Percentiles rank a stretch among this genome's conserved stretches.
Evolutionary conservation across 139 green algal genomes (phyloP).

Genomic region (Tetradesmus lagerheimii): DNA sequence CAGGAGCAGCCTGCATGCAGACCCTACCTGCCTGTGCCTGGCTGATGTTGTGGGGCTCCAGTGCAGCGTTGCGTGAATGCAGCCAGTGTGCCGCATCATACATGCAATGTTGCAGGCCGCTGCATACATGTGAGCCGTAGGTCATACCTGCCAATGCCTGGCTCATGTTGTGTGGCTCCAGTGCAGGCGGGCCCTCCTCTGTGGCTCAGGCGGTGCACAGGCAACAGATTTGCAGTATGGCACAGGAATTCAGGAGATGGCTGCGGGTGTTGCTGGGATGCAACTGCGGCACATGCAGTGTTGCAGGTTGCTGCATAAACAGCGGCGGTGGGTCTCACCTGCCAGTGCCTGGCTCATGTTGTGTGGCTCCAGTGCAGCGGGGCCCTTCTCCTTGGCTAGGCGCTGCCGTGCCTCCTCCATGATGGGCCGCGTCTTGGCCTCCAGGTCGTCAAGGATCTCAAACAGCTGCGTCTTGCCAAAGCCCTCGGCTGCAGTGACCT

Average conservation of each 20-base stretch:
- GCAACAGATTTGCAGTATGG: no score
- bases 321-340: constrained; percentile 59
- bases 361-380: constrained; percentile 71
- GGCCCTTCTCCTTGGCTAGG: constrained; percentile 74
- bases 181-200: constrained; percentile 72
- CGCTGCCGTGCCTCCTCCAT: constrained; percentile 64
- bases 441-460: constrained; percentile 81
- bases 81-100: no score
- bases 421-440: constrained; percentile 73
- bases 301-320: no score
- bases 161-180: constrained; percentile 81
- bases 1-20: constrained; percentile 55
- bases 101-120: no score
- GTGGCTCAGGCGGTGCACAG: constrained; percentile 59
- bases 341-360: constrained; percentile 79
- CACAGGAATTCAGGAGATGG: no score
- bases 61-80: no score
- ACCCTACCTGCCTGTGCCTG: constrained; percentile 78
- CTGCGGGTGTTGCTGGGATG: no score
- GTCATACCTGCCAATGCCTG: no score
- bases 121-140: background rate
- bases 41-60: constrained; percentile 81
- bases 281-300: no score
- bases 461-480: constrained; percentile 85
- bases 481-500: constrained; percentile 83